A percentile compares a stretch with the other conserved stretches of the same genome.
phyloP scores from a whole-genome alignment of 2,329 filamentous ascomycete species.

The Camillea tinctor region DNA sequence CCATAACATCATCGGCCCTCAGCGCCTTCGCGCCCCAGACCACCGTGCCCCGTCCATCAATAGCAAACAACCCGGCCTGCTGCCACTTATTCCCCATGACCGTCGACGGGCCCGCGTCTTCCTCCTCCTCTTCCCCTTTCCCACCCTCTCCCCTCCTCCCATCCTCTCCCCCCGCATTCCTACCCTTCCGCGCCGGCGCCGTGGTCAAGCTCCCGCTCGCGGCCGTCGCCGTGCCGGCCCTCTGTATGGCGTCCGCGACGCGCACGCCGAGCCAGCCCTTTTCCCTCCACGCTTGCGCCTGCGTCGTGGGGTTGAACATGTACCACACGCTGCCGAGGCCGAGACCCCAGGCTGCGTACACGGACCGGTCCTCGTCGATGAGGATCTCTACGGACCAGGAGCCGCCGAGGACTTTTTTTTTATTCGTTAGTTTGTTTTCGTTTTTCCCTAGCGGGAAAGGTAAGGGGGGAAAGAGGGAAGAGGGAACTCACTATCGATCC shows the following conservation, averaged over 20 bases:
- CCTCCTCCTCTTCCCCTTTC: constrained; percentile 35
- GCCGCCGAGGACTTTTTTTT: constrained; percentile 51
- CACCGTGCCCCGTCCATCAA: constrained; percentile 49
- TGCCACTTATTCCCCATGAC: constrained; percentile 58
- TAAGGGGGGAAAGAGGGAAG: background rate
- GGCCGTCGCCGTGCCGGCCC: constrained; percentile 24
- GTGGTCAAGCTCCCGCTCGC: constrained; percentile 14
- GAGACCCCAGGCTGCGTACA: constrained; percentile 61
- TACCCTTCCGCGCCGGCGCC: constrained; percentile 37
- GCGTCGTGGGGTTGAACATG: constrained; percentile 53
- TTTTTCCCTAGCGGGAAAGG: too few species aligned
- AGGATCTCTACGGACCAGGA: constrained; percentile 56
- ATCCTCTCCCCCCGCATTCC: constrained; percentile 34
- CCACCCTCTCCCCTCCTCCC: constrained; percentile 30
- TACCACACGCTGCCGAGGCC: constrained; percentile 51
- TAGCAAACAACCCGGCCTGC: constrained; percentile 50
- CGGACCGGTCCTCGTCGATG: constrained; percentile 53
- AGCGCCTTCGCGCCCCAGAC: constrained; percentile 50
- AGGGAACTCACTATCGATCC: constrained; percentile 36
- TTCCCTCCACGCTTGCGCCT: constrained; percentile 52
- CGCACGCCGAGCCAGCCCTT: constrained; percentile 54
- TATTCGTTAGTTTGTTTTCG: background rate
- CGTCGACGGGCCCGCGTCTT: constrained; percentile 39
- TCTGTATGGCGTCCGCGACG: constrained; percentile 47
- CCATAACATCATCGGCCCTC: constrained; percentile 50